Conservation (phyloP, 2,329 filamentous ascomycete genomes). For the Clarireedia sp. region DNA sequence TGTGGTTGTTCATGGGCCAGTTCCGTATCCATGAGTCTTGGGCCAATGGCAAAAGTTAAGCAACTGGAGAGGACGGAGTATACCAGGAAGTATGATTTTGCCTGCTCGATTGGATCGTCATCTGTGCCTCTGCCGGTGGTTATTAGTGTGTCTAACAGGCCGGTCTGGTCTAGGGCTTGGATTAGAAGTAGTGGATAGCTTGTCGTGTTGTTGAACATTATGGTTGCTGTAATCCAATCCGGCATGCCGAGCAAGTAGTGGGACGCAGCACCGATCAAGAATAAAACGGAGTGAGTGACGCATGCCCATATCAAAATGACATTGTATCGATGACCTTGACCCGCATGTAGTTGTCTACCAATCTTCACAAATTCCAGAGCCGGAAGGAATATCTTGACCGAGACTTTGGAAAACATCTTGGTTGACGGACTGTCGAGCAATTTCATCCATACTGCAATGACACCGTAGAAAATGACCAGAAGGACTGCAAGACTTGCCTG, state of each 20-base stretch:
- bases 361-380: conserved; percentile 39
- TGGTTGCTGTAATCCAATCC: conserved; percentile 37
- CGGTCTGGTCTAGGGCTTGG: conserved; percentile 34
- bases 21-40: conserved; percentile 45
- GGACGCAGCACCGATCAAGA: conserved; percentile 33
- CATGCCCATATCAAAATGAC: conserved; percentile 37
- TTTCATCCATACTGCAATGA: conserved; percentile 33
- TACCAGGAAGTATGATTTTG: conserved; percentile 58
- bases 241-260: conserved; percentile 35
- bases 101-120: conserved; percentile 44
- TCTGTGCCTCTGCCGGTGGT: conserved; percentile 36
- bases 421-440: conserved; percentile 32
- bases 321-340: conserved; percentile 32
- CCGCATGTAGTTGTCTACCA: conserved; percentile 34
- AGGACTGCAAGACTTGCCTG: conserved; percentile 41
- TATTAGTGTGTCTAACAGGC: conserved; percentile 44
- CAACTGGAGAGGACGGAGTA: conserved; percentile 56
- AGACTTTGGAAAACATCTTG: conserved; percentile 38
- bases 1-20: conserved; percentile 31
- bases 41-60: conserved; percentile 56
- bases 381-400: conserved; percentile 40
- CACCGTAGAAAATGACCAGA: conserved; percentile 39
- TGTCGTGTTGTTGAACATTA: conserved; percentile 44
- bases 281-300: conserved; percentile 33
- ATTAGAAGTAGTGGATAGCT: conserved; percentile 39